Evolutionary conservation across 768 basidiomycete genomes (phyloP).

Genomic region (Lenzites betulinus): DNA sequence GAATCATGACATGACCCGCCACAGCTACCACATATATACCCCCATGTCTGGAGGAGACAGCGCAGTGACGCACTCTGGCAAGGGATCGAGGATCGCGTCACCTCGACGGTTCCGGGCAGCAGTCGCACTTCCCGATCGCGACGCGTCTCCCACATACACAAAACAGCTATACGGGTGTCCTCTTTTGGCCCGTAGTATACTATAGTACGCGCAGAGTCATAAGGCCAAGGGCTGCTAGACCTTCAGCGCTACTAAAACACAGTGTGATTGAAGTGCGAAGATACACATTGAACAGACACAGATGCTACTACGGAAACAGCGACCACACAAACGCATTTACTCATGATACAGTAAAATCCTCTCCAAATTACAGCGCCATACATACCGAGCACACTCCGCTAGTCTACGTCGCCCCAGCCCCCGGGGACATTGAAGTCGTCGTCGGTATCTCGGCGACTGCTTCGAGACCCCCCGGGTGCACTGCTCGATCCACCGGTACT

Average conservation of each 20-base stretch:
- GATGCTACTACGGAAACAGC: neutral
- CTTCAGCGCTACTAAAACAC: too few relatives aligned
- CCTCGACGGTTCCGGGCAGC: constrained; percentile 1
- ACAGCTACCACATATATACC: constrained; percentile 10
- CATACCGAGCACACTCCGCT: neutral
- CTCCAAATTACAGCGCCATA: too few relatives aligned
- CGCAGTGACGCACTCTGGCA: constrained; percentile 9
- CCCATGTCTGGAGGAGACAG: neutral
- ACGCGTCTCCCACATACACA: constrained; percentile 1
- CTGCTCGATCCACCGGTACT: neutral
- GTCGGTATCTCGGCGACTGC: neutral
- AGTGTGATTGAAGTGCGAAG: too few relatives aligned
- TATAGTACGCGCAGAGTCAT: too few relatives aligned
- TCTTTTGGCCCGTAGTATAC: too few relatives aligned
- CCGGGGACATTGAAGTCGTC: constrained; percentile 21
- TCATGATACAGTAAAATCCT: too few relatives aligned
- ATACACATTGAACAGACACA: too few relatives aligned
- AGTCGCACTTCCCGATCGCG: constrained; percentile 10
- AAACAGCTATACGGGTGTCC: neutral
- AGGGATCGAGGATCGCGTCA: constrained; percentile 15
- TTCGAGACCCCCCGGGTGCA: neutral
- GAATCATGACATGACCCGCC: constrained; percentile 2
- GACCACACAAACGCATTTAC: neutral
- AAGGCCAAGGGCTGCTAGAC: too few relatives aligned
- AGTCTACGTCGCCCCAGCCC: constrained; percentile 27